Percentiles rank a stretch among this genome's conserved stretches.
Evolutionary conservation across 306 rosid genomes (phyloP).

Genomic region (Lathyrus oleraceus): DNA sequence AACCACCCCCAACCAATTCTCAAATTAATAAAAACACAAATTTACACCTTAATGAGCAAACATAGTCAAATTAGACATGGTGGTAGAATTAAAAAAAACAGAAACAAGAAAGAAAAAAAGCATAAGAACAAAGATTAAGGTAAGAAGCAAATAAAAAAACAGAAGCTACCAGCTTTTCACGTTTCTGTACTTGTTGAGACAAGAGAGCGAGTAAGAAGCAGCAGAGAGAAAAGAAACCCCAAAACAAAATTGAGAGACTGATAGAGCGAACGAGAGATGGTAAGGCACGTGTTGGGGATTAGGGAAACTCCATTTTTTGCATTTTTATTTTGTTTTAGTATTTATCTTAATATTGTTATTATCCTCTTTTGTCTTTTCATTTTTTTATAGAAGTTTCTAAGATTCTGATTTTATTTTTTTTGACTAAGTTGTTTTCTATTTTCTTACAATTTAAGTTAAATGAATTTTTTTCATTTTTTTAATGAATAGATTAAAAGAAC

Average conservation of each 20-base stretch:
- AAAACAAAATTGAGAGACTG: slow-evolving; percentile 23
- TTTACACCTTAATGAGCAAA: not conserved
- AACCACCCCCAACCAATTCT: not conserved
- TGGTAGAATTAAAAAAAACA: not conserved
- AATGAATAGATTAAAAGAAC: no score
- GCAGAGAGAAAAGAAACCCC: slow-evolving; percentile 39
- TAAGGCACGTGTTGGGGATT: slow-evolving; percentile 47
- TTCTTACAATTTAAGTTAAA: no score
- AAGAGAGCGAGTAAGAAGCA: slow-evolving; percentile 17
- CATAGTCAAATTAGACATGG: not conserved
- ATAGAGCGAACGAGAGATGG: slow-evolving; percentile 37
- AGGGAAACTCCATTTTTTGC: slow-evolving; percentile 21
- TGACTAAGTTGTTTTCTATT: no score
- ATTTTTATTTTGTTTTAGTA: not conserved
- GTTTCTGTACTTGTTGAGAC: slow-evolving; percentile 30
- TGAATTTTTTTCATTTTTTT: no score
- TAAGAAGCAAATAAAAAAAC: slow-evolving; percentile 3
- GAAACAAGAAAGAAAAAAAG: not conserved
- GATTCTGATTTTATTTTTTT: no score
- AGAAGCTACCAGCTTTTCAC: slow-evolving; percentile 24
- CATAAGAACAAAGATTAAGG: not conserved
- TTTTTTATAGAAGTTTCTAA: no score
- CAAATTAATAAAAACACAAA: not conserved
- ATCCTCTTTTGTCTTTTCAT: no score
- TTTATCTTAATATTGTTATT: not conserved